phyloP scores from a whole-genome alignment of 2,329 filamentous ascomycete species.

The Pseudofabraea citricarpa region DNA sequence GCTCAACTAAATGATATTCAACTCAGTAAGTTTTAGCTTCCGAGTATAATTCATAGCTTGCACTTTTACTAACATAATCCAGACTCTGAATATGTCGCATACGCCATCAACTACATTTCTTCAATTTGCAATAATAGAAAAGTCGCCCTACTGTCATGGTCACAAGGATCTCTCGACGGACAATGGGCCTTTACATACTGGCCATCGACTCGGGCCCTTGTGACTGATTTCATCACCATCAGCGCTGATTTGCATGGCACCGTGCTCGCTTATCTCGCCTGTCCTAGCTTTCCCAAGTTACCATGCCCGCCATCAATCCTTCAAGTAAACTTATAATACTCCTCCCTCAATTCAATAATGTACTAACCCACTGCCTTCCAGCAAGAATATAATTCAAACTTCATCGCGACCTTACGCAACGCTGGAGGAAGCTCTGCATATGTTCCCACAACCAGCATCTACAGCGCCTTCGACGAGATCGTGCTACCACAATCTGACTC shows the following conservation, averaged over 20 bases:
- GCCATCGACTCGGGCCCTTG: slow-evolving; percentile 39
- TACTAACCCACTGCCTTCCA: slow-evolving; percentile 27
- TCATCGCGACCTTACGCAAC: slow-evolving; percentile 35
- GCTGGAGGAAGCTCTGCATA: slow-evolving; percentile 45
- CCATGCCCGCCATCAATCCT: slow-evolving; percentile 1
- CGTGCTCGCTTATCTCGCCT: slow-evolving; percentile 23
- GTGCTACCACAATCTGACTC: slow-evolving; percentile 43
- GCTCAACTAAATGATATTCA: slow-evolving; percentile 43
- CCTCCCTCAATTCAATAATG: background rate
- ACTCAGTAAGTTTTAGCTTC: slow-evolving; percentile 8
- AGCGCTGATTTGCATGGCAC: slow-evolving; percentile 47
- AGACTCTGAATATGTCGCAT: slow-evolving; percentile 49
- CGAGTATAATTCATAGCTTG: background rate
- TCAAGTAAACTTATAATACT: background rate
- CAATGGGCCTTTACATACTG: slow-evolving; percentile 42
- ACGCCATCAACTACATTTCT: slow-evolving; percentile 51
- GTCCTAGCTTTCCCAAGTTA: slow-evolving; percentile 23
- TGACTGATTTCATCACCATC: slow-evolving; percentile 44
- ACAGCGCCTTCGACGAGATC: slow-evolving; percentile 43
- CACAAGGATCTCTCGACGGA: slow-evolving; percentile 45
- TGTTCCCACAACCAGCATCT: slow-evolving; percentile 49
- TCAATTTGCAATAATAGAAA: slow-evolving; percentile 32
- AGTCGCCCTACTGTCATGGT: slow-evolving; percentile 44
- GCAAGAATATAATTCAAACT: slow-evolving; percentile 39
- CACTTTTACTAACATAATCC: background rate